Evolutionary conservation across 352 stramenopile species (phyloP), one percentile per base, ranked within the genome.

Genomic region (Pythium sukuiense): DNA sequence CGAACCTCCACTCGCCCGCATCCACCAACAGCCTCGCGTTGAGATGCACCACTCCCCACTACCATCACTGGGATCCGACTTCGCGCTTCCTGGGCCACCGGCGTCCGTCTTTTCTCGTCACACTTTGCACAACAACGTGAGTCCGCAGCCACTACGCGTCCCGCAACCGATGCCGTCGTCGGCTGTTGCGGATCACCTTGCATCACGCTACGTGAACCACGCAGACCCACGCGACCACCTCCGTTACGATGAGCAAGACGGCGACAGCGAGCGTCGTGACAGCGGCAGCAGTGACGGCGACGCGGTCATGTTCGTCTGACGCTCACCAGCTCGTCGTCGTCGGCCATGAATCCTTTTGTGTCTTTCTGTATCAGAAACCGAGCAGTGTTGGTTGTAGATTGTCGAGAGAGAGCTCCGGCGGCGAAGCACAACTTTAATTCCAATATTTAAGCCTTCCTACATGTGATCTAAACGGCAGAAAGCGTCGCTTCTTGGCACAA

Each of bases 261-360:
- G 59, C 55, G 54, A 68, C n/a, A 60, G 45, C 53, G 37, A 62
- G 33, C 41, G 52, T 37, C 50, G 58, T 14, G 64, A 63, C 52
- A 63, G 55, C 53, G 61, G 61, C n/a, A 69, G 63, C 46, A 69
- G 63, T 32, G 54, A 69, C 35, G 64, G 55, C 45, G 57, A 71
- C 24, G 53, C 57, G 12, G 64, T 71, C 30, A 71, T 71, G 64
- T 71, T 71, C 52, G 64, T 71, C 16, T 71, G 45, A 53, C 52
- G 8, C 4, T 37, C 50, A 39, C 27, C 3, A 3, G 7, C 27
- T 35, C 14, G 20, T 46, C 29, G 32, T 55, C 29, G 49, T 18
- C 27, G 26, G 43, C 43, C 18, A 20, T 55, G 26, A 33, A 35
- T 8, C 16, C 26, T 35, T 55, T 37, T 55, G 26, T 55, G 49